Evolutionary conservation across 1,139 yeast genomes (phyloP).

Genomic region (Geotrichum cucujoidarum): DNA sequence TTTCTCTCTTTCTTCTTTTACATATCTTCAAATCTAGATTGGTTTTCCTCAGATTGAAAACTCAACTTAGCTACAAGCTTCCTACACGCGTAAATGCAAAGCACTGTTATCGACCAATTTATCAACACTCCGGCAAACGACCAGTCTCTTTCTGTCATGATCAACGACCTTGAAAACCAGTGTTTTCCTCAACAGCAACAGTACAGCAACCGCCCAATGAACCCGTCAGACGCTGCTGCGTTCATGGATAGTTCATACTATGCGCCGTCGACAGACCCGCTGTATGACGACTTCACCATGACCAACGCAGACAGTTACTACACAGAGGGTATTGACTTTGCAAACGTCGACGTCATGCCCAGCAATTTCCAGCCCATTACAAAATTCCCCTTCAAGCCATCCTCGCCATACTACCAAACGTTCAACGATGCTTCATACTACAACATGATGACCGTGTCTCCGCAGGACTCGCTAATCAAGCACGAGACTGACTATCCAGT

Average conservation of each 20-base stretch:
- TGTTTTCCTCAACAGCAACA: background rate
- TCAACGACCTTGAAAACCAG: background rate
- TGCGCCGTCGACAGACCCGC: background rate
- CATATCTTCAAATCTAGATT: no score
- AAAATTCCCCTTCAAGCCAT: slow-evolving; percentile 6
- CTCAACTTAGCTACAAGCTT: no score
- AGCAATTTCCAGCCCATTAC: background rate
- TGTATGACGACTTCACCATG: background rate
- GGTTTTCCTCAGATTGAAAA: no score
- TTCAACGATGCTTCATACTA: background rate
- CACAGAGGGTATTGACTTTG: background rate
- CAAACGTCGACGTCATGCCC: background rate
- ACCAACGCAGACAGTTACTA: background rate
- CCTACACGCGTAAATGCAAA: background rate
- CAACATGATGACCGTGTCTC: slow-evolving; percentile 1
- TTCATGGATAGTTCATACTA: no score
- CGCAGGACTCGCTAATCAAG: background rate
- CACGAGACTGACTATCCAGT: slow-evolving; percentile 1
- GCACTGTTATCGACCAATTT: background rate
- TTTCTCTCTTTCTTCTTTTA: no score
- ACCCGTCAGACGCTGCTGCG: background rate
- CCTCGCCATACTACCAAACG: slow-evolving; percentile 2
- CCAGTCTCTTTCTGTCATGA: background rate
- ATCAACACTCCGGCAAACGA: background rate
- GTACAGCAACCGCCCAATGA: background rate